Base-by-base conservation (phyloP, 805 yeast species). In the Candida ortonii region DNA sequence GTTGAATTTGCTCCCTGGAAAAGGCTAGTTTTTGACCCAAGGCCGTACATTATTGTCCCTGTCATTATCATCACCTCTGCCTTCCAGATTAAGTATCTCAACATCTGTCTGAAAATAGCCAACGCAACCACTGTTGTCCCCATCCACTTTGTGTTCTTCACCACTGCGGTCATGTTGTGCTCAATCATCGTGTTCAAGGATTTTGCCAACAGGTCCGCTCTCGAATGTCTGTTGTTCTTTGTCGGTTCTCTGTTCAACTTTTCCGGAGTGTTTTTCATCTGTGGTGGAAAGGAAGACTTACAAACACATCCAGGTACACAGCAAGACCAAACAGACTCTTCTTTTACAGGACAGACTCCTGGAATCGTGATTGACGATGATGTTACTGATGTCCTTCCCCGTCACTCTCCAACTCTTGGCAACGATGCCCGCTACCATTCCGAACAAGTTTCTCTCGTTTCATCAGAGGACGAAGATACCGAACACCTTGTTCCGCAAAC, bases 41-140 rank as follows among this genome's bases (percentile, higher is more conserved):
- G 57, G 22, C 49, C 68, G 1, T 67, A 65, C 35, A 29, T 43
- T 7, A 51, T 68, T 17, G 34, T 61, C 1, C 16, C 50, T 5
- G 52, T 67, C 3, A 45, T 65, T 6, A 45, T 60, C 1, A 36
- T 56, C n/a, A 64, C 73, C 1, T 70, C 73, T 0, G 49, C 62
- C 2, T 44, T 65, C 23, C 75, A 72, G 41, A 58, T 70, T 19
- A 49, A 56, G 21, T 57, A 61, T 20, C 49, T 72, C 10, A 62
- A 63, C 40, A 55, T 60, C 12, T 64, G 70, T 3, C 50, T 72
- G 24, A 56, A 56, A 23, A 46, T 53, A 10, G 70, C 65, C 33
- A 64, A 64, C 12, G 65, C 72, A 3, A 67, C 73, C 23, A 61
- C 65, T 6, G 76, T 72, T 3, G 67, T 72, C 7, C 77, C 78